Percentiles rank a stretch among this genome's conserved stretches.
Evolutionary conservation across 371 early-diverging fungal genomes (phyloP).

Genomic region (Nosema muscidifuracis): DNA sequence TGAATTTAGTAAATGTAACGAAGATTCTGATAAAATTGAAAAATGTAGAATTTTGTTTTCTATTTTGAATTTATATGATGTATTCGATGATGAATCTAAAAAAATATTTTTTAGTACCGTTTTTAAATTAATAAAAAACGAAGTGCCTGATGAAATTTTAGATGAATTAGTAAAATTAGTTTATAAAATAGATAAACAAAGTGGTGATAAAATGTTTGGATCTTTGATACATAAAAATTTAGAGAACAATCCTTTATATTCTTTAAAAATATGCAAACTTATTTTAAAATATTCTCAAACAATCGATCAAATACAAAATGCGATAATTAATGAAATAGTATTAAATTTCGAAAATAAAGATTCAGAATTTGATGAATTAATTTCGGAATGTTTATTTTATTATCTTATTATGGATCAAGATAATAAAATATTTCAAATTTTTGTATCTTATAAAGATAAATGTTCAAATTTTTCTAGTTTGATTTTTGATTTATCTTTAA

Average conservation of each 20-base stretch:
- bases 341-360: background rate
- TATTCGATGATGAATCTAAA: slow-evolving; percentile 35
- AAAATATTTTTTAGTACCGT: slow-evolving; percentile 29
- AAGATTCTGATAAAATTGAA: background rate
- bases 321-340: slow-evolving; percentile 48
- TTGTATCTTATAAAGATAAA: background rate
- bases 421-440: slow-evolving; percentile 7
- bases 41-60: slow-evolving; percentile 35
- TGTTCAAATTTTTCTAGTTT: background rate
- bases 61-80: slow-evolving; percentile 48
- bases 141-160: background rate
- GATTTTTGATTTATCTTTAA: slow-evolving; percentile 16
- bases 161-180: slow-evolving; percentile 29
- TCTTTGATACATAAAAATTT: slow-evolving; percentile 32
- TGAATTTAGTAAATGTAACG: background rate
- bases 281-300: slow-evolving; percentile 33
- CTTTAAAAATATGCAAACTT: slow-evolving; percentile 32
- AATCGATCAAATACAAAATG: slow-evolving; percentile 24
- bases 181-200: slow-evolving; percentile 7
- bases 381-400: slow-evolving; percentile 21
- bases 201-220: slow-evolving; percentile 38
- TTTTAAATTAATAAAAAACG: slow-evolving; percentile 39
- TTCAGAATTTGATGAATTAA: background rate
- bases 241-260: background rate
- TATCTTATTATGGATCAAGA: background rate